A percentile compares a stretch with the other conserved stretches of the same genome.
Evolutionary conservation across 192 early-diverging fungal genomes (phyloP).

Genomic region (Backusella morwellensis): DNA sequence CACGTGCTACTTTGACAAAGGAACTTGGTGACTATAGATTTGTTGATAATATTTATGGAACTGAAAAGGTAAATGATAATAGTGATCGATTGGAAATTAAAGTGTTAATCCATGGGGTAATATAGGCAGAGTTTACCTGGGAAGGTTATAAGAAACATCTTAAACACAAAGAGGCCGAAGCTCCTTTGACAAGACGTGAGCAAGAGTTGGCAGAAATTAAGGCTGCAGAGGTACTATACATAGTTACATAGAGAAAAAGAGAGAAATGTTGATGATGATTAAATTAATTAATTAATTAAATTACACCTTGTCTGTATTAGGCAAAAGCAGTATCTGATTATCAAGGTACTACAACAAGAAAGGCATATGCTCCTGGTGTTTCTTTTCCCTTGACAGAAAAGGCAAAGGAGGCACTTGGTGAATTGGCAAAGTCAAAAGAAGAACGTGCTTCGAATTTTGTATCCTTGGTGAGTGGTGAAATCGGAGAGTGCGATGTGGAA

Average conservation of each 20-base stretch:
- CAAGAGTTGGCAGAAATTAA: constrained; percentile 67
- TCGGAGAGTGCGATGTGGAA: background rate
- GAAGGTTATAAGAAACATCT: constrained; percentile 65
- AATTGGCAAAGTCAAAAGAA: constrained; percentile 41
- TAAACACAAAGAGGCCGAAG: constrained; percentile 58
- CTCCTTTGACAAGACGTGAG: constrained; percentile 87
- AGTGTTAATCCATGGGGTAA: background rate
- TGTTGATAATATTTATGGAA: constrained; percentile 82
- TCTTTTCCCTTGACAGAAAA: constrained; percentile 59
- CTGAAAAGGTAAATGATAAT: constrained; percentile 46
- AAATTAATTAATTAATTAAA: background rate
- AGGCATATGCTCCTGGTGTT: constrained; percentile 64
- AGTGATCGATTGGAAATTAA: background rate
- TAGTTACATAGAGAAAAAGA: background rate
- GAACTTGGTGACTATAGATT: constrained; percentile 81
- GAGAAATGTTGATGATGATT: background rate
- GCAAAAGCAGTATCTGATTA: constrained; percentile 44
- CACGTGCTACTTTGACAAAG: constrained; percentile 74
- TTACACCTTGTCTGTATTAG: constrained; percentile 13
- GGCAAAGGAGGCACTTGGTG: constrained; percentile 57
- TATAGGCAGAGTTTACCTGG: constrained; percentile 61
- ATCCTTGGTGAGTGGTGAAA: constrained; percentile 39
- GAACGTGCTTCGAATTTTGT: constrained; percentile 60
- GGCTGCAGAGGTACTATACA: constrained; percentile 48
- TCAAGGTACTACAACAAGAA: constrained; percentile 57